phyloP scores from a whole-genome alignment of 2,329 filamentous ascomycete species.

The Colletotrichum tofieldiae region DNA sequence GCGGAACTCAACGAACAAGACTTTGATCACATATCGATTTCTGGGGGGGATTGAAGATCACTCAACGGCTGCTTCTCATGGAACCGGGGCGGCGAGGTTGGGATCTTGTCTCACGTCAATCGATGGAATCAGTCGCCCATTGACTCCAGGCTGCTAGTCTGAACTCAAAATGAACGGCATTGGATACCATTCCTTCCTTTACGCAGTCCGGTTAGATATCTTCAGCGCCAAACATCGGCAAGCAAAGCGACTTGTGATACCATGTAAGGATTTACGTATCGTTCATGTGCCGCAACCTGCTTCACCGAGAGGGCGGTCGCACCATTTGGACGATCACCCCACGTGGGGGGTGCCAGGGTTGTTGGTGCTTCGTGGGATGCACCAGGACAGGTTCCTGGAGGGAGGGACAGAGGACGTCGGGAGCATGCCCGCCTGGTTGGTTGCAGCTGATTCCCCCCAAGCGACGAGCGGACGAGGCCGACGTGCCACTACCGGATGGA shows the following conservation, averaged over 20 bases:
- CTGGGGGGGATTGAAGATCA: not conserved
- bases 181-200: not conserved
- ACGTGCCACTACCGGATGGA: not conserved
- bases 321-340: conserved; percentile 21
- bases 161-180: conserved; percentile 30
- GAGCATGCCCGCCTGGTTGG: not conserved
- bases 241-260: not conserved
- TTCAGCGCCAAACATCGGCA: not conserved
- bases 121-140: conserved; percentile 6
- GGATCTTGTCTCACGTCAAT: not conserved
- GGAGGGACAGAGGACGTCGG: not conserved
- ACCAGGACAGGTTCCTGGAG: not conserved
- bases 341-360: conserved; percentile 23
- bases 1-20: not conserved
- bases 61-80: not conserved
- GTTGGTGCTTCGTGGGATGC: not conserved
- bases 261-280: conserved; percentile 14
- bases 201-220: not conserved
- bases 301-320: conserved; percentile 32
- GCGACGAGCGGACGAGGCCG: conserved; percentile 5
- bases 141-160: conserved; percentile 14
- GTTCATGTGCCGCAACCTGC: conserved; percentile 1
- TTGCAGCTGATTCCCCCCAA: not conserved
- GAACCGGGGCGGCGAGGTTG: conserved; percentile 7
- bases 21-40: conserved; percentile 8